phyloP scores from a whole-genome alignment of 768 basidiomycete species.

The Arthromyces matolae region DNA sequence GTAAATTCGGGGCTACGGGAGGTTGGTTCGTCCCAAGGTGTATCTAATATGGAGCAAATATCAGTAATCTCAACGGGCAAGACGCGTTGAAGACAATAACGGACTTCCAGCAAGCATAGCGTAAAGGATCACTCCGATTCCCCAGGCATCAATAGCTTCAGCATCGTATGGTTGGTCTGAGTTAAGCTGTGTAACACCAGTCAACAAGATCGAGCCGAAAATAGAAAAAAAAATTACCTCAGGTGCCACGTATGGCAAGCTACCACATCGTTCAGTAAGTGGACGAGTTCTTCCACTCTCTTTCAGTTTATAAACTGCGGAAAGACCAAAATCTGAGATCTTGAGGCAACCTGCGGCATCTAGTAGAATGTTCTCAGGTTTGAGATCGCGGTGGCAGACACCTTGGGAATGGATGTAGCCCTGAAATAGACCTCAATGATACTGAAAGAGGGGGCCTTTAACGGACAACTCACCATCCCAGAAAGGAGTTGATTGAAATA shows the following conservation, averaged over 20 bases:
- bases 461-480: constrained; percentile 60
- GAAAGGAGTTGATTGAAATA: constrained; percentile 85
- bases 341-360: constrained; percentile 83
- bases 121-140: constrained; percentile 90
- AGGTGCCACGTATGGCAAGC: constrained; percentile 14
- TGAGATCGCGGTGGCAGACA: constrained; percentile 94
- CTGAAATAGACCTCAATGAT: constrained; percentile 34
- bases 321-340: constrained; percentile 93
- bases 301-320: constrained; percentile 85
- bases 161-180: constrained; percentile 70
- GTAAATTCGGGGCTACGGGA: constrained; percentile 70
- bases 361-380: constrained; percentile 93
- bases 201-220: background rate
- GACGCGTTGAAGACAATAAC: background rate
- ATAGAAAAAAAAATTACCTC: constrained; percentile 3
- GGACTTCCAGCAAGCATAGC: constrained; percentile 87
- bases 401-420: constrained; percentile 84
- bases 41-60: constrained; percentile 52
- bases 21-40: constrained; percentile 97
- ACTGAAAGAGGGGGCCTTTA: background rate
- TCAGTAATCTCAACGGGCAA: background rate
- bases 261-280: constrained; percentile 37
- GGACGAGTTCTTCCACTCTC: constrained; percentile 70
- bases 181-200: constrained; percentile 50
- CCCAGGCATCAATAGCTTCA: constrained; percentile 96